Percentiles rank a stretch among this genome's conserved stretches.
These are phyloP conservation scores for Botryotinia narcissicola DNA, from an alignment of 2,329 filamentous ascomycete species.

Conservation along the genomic window DNA sequence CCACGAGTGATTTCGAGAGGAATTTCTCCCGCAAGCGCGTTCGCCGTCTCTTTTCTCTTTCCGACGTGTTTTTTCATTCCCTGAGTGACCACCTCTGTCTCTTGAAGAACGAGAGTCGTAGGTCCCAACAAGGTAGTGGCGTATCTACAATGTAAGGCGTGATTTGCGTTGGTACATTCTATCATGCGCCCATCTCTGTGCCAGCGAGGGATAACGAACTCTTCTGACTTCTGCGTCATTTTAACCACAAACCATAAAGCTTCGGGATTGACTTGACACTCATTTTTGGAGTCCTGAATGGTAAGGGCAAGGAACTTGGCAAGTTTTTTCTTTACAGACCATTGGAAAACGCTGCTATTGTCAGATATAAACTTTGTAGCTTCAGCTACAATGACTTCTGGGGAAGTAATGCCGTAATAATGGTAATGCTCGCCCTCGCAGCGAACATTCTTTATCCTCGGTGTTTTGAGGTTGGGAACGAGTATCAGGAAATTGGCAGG, in stretches of 20 bases:
- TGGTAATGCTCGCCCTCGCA: not conserved
- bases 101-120: constrained; percentile 11
- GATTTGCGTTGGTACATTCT: not conserved
- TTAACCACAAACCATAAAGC: constrained; percentile 11
- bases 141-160: constrained; percentile 14
- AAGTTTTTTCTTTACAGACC: not conserved
- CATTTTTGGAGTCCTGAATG: not conserved
- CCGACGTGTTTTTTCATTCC: not conserved
- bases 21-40: not conserved
- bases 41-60: not conserved
- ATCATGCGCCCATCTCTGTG: constrained; percentile 18
- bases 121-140: constrained; percentile 3
- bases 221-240: not conserved
- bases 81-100: not conserved
- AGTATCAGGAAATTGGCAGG: not conserved
- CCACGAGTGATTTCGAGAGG: not conserved
- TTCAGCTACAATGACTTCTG: not conserved
- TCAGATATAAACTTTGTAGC: constrained; percentile 10
- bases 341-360: not conserved
- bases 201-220: constrained; percentile 7
- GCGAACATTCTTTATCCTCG: not conserved
- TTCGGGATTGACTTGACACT: not conserved
- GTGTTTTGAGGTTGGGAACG: not conserved
- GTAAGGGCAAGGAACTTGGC: not conserved
- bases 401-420: constrained; percentile 1